phyloP scores from a whole-genome alignment of 345 rosid species.

The Erodium maritimum region DNA sequence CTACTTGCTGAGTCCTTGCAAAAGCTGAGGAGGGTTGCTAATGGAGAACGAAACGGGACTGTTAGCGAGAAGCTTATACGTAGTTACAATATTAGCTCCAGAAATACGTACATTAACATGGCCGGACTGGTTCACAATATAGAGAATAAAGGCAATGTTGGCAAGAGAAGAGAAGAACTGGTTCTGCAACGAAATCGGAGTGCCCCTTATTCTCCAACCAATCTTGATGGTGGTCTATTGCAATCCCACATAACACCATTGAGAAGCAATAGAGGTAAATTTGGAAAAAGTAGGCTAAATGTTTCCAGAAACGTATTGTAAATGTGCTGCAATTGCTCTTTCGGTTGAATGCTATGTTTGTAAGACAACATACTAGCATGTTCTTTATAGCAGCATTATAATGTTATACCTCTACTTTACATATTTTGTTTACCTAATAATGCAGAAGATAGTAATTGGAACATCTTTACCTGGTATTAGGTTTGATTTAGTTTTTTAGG shows the following conservation, averaged over 20 bases:
- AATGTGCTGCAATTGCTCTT: conserved; percentile 12
- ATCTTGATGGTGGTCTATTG: conserved; percentile 41
- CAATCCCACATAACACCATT: conserved; percentile 55
- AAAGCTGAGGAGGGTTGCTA: conserved; percentile 29
- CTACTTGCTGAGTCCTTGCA: conserved; percentile 34
- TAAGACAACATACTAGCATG: conserved; percentile 21
- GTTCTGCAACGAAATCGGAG: conserved; percentile 27
- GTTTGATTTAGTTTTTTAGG: too few relatives aligned
- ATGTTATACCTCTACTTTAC: too few relatives aligned
- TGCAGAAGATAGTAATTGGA: too few relatives aligned
- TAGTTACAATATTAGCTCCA: conserved; percentile 47
- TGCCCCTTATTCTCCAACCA: conserved; percentile 28
- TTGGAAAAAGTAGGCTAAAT: conserved; percentile 43
- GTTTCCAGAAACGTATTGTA: conserved; percentile 22
- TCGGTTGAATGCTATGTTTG: conserved; percentile 10
- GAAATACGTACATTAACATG: conserved; percentile 22
- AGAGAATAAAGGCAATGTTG: conserved; percentile 20
- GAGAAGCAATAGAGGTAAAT: conserved; percentile 47
- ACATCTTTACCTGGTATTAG: too few relatives aligned
- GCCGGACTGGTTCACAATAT: conserved; percentile 23
- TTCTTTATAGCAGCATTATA: too few relatives aligned
- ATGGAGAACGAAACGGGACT: conserved; percentile 25
- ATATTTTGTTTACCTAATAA: too few relatives aligned
- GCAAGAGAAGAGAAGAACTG: conserved; percentile 27
- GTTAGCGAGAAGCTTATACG: conserved; percentile 48